Evolutionary conservation across 345 rosid species (phyloP).

Genomic region (Boechera retrofracta): DNA sequence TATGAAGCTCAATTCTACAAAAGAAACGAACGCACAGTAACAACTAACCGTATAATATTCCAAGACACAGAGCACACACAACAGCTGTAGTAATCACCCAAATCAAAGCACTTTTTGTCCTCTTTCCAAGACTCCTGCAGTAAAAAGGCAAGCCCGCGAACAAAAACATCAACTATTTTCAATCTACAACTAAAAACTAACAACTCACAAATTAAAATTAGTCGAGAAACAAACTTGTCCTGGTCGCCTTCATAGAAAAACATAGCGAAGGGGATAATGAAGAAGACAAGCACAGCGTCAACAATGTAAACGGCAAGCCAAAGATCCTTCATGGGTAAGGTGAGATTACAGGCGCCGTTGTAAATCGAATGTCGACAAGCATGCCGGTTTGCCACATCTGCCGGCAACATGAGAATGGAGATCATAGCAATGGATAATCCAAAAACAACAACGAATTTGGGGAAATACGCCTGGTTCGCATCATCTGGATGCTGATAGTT

Average conservation of each 20-base stretch:
- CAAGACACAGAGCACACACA: slow-evolving; percentile 84
- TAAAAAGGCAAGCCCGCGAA: slow-evolving; percentile 15
- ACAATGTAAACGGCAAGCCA: slow-evolving; percentile 88
- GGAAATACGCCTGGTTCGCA: slow-evolving; percentile 96
- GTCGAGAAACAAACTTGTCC: slow-evolving; percentile 75
- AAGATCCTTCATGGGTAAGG: slow-evolving; percentile 97
- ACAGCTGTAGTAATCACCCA: slow-evolving; percentile 87
- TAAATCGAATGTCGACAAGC: slow-evolving; percentile 91
- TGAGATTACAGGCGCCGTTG: slow-evolving; percentile 90
- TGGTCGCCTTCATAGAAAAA: slow-evolving; percentile 99
- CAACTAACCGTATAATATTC: slow-evolving; percentile 87
- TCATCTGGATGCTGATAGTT: slow-evolving; percentile 99
- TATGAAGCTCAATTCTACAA: slow-evolving; percentile 1
- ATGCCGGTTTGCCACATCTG: slow-evolving; percentile 95
- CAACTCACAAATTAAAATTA: slow-evolving; percentile 15
- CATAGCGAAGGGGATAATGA: slow-evolving; percentile 96
- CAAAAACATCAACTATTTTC: slow-evolving; percentile 7
- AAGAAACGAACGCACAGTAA: not conserved
- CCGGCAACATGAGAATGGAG: slow-evolving; percentile 94
- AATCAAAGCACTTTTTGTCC: slow-evolving; percentile 77
- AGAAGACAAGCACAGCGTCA: slow-evolving; percentile 93
- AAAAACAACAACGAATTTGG: slow-evolving; percentile 91
- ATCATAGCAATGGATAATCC: slow-evolving; percentile 86
- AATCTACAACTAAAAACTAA: not conserved
- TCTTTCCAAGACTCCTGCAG: slow-evolving; percentile 78